These are phyloP conservation scores for Helotiales sp. DNA, from an alignment of 2,329 filamentous ascomycete genomes.

Conservation along the genomic window DNA sequence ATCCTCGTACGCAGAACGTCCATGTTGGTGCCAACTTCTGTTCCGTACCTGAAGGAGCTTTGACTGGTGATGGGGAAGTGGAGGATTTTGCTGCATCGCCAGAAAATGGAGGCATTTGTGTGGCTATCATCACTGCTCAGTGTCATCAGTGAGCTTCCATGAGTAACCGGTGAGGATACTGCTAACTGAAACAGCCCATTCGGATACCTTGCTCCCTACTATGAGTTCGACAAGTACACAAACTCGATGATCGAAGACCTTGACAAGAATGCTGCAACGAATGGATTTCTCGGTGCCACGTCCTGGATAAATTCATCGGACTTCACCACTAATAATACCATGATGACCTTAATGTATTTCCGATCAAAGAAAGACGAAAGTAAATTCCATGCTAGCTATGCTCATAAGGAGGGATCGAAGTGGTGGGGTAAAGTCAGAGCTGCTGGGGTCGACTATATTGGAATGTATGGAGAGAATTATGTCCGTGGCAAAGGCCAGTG, in stretches of 20 bases:
- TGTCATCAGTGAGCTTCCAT: background rate
- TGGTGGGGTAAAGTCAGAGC: background rate
- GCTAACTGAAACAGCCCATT: background rate
- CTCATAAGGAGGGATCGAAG: background rate
- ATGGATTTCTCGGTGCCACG: background rate
- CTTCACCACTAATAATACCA: background rate
- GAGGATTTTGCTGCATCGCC: background rate
- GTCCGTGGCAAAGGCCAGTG: background rate
- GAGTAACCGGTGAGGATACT: too few relatives aligned
- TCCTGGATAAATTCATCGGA: background rate
- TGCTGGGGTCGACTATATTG: background rate
- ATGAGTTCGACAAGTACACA: background rate
- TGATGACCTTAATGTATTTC: conserved; percentile 1
- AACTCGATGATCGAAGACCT: background rate
- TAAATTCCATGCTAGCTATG: background rate
- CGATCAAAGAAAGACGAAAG: background rate
- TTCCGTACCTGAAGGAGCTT: background rate
- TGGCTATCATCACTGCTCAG: background rate
- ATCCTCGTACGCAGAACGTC: background rate
- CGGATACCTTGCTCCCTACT: background rate
- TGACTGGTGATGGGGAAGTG: background rate
- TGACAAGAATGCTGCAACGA: background rate
- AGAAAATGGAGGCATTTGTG: background rate
- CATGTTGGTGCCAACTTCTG: background rate
- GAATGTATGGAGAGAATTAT: conserved; percentile 1